These are phyloP conservation scores for Plenodomus biglobosus DNA, from an alignment of 2,329 filamentous ascomycete species.

Conservation along the genomic window DNA sequence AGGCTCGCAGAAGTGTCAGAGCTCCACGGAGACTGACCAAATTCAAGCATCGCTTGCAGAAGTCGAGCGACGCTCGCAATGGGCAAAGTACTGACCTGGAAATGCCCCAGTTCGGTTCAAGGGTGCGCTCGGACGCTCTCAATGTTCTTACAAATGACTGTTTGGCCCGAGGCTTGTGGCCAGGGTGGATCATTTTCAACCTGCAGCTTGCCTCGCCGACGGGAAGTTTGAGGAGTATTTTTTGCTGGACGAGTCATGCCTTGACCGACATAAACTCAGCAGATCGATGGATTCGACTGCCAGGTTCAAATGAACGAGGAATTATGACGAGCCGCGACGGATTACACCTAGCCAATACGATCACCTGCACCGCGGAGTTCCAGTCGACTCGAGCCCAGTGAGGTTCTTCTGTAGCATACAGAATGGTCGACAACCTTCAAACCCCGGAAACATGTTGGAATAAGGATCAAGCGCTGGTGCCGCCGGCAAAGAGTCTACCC, in stretches of 20 bases:
- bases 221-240: not conserved
- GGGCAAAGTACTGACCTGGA: not conserved
- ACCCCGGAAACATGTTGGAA: not conserved
- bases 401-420: not conserved
- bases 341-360: conserved; percentile 4
- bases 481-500: conserved; percentile 15
- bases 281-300: not conserved
- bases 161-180: not conserved
- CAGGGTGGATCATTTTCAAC: not conserved
- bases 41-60: not conserved
- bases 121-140: not conserved
- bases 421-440: not conserved
- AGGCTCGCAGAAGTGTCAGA: not conserved
- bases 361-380: conserved; percentile 7
- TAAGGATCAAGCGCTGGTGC: conserved; percentile 1
- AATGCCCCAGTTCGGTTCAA: not conserved
- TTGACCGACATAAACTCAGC: not conserved
- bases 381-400: not conserved
- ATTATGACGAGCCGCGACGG: conserved; percentile 8
- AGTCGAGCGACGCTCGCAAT: not conserved
- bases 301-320: conserved; percentile 1
- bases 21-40: too few species aligned
- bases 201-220: not conserved
- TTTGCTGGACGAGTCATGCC: not conserved
- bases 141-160: not conserved